Percentiles rank a stretch among this genome's conserved stretches.
phyloP scores from a whole-genome alignment of 139 green algal genomes.

The Raphidocelis subcapitata region DNA sequence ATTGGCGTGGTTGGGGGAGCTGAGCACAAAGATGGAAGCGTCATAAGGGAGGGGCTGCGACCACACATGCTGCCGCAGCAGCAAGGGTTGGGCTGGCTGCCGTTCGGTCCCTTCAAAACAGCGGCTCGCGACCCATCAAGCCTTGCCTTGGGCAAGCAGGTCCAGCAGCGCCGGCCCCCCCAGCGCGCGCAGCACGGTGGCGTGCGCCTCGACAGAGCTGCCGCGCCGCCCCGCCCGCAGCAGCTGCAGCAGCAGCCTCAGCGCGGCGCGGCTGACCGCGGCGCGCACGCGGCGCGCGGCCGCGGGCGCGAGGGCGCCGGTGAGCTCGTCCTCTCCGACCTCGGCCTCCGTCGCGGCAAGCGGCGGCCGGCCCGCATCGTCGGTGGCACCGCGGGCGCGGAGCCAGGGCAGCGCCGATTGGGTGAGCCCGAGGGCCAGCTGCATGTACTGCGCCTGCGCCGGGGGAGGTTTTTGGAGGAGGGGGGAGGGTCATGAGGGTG shows the following conservation, averaged over 20 bases:
- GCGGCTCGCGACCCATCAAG: too few relatives aligned
- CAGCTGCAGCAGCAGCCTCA: constrained; percentile 16
- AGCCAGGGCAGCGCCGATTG: constrained; percentile 26
- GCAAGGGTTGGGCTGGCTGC: constrained; percentile 14
- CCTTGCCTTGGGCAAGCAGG: constrained; percentile 18
- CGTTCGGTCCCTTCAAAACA: too few relatives aligned
- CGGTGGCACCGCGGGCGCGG: constrained; percentile 15
- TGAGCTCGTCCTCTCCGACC: too few relatives aligned
- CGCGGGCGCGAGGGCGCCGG: too few relatives aligned
- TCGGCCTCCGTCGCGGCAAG: background rate
- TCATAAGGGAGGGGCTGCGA: too few relatives aligned
- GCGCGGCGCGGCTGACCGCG: constrained; percentile 12
- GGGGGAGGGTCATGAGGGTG: background rate
- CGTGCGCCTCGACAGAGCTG: too few relatives aligned
- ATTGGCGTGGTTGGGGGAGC: too few relatives aligned
- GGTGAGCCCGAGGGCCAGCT: constrained; percentile 34
- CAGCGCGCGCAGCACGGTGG: constrained; percentile 12
- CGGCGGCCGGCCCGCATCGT: background rate
- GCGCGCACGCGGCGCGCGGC: background rate
- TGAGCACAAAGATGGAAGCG: too few relatives aligned
- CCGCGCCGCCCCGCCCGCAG: background rate
- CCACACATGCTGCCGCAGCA: background rate
- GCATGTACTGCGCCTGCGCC: constrained; percentile 28
- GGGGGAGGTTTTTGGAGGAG: background rate
- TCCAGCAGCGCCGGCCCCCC: constrained; percentile 18